phyloP scores from a whole-genome alignment of 805 yeast genomes.

The Candida jianshihensis region DNA sequence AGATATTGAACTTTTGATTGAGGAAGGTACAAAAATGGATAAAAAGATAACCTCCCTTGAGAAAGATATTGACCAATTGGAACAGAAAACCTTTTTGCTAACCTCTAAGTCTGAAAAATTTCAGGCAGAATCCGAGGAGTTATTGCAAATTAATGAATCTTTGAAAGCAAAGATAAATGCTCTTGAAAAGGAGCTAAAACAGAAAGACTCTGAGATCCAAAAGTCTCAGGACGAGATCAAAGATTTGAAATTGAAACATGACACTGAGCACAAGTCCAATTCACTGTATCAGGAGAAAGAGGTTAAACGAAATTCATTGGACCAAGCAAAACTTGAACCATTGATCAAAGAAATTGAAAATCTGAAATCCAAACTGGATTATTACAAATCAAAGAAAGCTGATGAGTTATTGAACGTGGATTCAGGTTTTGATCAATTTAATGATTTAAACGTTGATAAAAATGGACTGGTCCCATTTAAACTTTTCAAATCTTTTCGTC shows the following conservation, averaged over 20 bases:
- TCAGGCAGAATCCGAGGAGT: constrained; percentile 16
- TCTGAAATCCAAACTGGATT: constrained; percentile 48
- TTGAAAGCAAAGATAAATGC: constrained; percentile 13
- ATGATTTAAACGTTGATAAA: constrained; percentile 25
- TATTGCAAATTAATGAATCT: constrained; percentile 15
- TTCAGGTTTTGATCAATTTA: constrained; percentile 18
- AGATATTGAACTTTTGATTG: constrained; percentile 37
- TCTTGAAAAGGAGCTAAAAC: constrained; percentile 14
- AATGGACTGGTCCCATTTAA: constrained; percentile 42
- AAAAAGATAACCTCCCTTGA: constrained; percentile 25
- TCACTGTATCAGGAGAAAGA: background rate
- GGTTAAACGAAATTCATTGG: background rate
- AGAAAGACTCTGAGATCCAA: constrained; percentile 6
- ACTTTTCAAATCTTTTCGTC: constrained; percentile 38
- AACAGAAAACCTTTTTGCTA: constrained; percentile 22
- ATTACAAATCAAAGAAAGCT: constrained; percentile 31
- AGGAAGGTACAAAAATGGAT: constrained; percentile 46
- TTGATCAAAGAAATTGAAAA: constrained; percentile 31
- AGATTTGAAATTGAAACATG: background rate
- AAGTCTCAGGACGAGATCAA: background rate
- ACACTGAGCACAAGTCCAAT: background rate
- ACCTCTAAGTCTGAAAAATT: constrained; percentile 21
- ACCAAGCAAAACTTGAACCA: constrained; percentile 27
- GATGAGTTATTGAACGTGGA: constrained; percentile 20
- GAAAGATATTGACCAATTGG: constrained; percentile 20